Evolutionary conservation across 805 yeast species (phyloP).

Genomic region (Hemisphaericaspora nanyangensis): DNA sequence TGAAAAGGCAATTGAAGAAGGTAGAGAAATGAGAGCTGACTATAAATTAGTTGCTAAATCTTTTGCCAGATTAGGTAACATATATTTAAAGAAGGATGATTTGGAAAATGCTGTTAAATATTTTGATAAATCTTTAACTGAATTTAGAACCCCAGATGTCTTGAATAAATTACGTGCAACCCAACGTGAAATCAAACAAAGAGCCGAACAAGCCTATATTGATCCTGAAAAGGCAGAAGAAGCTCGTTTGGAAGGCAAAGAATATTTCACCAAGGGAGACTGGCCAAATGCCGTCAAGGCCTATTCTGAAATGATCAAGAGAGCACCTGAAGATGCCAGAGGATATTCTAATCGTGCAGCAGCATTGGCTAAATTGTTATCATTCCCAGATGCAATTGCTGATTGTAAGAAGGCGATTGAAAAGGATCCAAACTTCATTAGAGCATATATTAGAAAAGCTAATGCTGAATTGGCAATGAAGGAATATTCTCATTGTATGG

Average conservation of each 20-base stretch:
- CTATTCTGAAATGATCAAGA: slow-evolving; percentile 91
- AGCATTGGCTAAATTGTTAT: slow-evolving; percentile 87
- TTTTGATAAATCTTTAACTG: slow-evolving; percentile 90
- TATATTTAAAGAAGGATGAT: slow-evolving; percentile 73
- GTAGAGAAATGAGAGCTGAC: slow-evolving; percentile 87
- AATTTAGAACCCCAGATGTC: slow-evolving; percentile 94
- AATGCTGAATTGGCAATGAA: slow-evolving; percentile 87
- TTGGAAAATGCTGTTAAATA: slow-evolving; percentile 66
- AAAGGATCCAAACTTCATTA: slow-evolving; percentile 82
- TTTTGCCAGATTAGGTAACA: slow-evolving; percentile 84
- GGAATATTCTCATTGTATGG: slow-evolving; percentile 78
- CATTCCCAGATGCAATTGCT: slow-evolving; percentile 93
- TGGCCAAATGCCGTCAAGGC: slow-evolving; percentile 97
- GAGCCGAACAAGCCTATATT: slow-evolving; percentile 74
- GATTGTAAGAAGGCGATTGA: slow-evolving; percentile 90
- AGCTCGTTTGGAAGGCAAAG: slow-evolving; percentile 91
- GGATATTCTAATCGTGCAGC: slow-evolving; percentile 99
- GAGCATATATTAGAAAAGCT: slow-evolving; percentile 97
- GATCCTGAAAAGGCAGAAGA: slow-evolving; percentile 93
- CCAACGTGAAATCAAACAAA: slow-evolving; percentile 78
- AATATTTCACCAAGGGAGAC: slow-evolving; percentile 81
- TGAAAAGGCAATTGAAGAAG: slow-evolving; percentile 78
- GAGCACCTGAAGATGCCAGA: slow-evolving; percentile 95
- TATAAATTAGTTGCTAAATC: slow-evolving; percentile 90
- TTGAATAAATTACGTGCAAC: slow-evolving; percentile 81